phyloP scores from a whole-genome alignment of 1,284 basidiomycete species.

The Cutaneotrichosporon curvatum region DNA sequence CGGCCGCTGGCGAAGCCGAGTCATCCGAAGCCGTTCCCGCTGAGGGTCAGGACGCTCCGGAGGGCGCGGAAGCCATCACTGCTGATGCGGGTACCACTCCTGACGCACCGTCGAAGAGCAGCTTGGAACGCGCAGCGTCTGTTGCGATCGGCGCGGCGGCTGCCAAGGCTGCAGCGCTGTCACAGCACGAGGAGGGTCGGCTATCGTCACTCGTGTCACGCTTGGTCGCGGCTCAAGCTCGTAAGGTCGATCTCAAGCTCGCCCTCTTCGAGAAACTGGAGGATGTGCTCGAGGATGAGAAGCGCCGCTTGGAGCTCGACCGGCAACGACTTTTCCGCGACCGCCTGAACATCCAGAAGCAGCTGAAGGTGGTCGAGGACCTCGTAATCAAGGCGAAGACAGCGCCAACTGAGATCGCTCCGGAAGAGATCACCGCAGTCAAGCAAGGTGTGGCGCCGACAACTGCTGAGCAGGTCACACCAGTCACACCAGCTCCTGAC shows the following conservation, averaged over 20 bases:
- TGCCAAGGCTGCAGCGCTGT: constrained; percentile 73
- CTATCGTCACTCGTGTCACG: constrained; percentile 73
- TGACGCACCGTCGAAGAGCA: constrained; percentile 59
- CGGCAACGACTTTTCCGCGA: constrained; percentile 44
- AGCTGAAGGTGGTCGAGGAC: constrained; percentile 36
- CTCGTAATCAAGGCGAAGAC: constrained; percentile 33
- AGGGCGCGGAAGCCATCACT: constrained; percentile 37
- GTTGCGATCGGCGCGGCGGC: constrained; percentile 84
- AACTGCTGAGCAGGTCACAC: constrained; percentile 10
- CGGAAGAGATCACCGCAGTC: constrained; percentile 6
- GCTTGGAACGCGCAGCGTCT: constrained; percentile 69
- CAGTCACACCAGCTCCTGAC: constrained; percentile 1
- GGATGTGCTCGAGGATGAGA: constrained; percentile 76
- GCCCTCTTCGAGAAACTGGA: constrained; percentile 85
- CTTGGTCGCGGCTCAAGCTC: constrained; percentile 83
- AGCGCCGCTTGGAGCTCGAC: constrained; percentile 42
- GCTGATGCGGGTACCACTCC: not conserved
- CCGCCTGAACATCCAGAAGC: constrained; percentile 31
- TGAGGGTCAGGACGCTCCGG: no score
- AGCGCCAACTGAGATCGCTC: constrained; percentile 4
- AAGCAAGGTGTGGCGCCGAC: constrained; percentile 10
- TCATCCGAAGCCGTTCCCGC: no score
- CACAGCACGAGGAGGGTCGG: constrained; percentile 74
- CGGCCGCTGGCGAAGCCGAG: not conserved
- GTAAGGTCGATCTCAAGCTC: constrained; percentile 91